Evolutionary conservation across 2,329 filamentous ascomycete genomes (phyloP), one percentile per base, ranked within the genome.

Genomic region (Eutypa lata): DNA sequence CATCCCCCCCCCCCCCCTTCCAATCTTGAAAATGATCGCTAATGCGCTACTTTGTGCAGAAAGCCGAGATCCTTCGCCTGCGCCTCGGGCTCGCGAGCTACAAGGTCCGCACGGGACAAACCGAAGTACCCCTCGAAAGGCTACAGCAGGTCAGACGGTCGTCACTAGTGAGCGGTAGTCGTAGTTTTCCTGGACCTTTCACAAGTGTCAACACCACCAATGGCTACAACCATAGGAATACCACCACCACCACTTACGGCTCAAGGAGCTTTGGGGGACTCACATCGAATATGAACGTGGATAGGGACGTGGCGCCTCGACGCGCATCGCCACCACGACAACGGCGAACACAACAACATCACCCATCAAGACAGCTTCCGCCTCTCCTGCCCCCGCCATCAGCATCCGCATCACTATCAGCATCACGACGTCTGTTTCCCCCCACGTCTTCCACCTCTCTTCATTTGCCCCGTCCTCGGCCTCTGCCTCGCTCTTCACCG

Each of bases 81-180:
- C 81, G 88, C n/a, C 80, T 92, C 16, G 78, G 81, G 26, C 79
- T 91, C 19, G 89, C 87, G 14, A 81, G 81, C 64, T 91, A 91
- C 76, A 91, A 91, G 71, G 76, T 92, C 59, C 80, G 79, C 53
- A 91, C 88, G 2, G 84, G 88, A 54, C 89, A 92, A 69, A 80
- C 84, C 50, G 73, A 81, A 53, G 77, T 89, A 26, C 85, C 87
- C 1, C 78, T 90, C 55, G 76, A 84, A 51, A 71, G 81, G 45
- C 75, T 91, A 19, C 74, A 84, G 21, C 74, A 84, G 61, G 65
- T 74, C 47, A 68, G 71, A 28, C 69, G 35, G 35, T 38, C 35
- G 26, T 10, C 67, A 19, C 21, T 71, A 8, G 58, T 58, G 6
- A 38, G n/a, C 13, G n/a, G n/a, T 14, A 38, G 13, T 14, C 7